Evolutionary conservation across 1,284 basidiomycete species (phyloP).

Genomic region (Afroboletus lepidellus): DNA sequence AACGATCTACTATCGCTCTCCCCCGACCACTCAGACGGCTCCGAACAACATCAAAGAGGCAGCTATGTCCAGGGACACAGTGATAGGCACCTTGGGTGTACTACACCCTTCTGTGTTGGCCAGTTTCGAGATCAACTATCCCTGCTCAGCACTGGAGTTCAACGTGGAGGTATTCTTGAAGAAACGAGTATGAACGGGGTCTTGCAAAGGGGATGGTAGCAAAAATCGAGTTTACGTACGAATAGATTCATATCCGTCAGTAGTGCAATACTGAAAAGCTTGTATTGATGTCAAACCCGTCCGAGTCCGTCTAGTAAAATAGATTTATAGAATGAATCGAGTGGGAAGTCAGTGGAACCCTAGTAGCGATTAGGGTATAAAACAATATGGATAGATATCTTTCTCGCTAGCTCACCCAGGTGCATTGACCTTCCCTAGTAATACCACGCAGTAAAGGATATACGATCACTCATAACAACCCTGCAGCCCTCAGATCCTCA

Average conservation of each 20-base stretch:
- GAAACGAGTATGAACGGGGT: slow-evolving; percentile 45
- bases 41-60: slow-evolving; percentile 24
- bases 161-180: slow-evolving; percentile 91
- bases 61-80: slow-evolving; percentile 48
- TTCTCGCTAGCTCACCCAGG: neutral
- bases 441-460: slow-evolving; percentile 3
- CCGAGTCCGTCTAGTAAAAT: slow-evolving; percentile 2
- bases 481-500: slow-evolving; percentile 61
- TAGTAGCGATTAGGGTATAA: slow-evolving; percentile 21
- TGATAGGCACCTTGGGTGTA: slow-evolving; percentile 85
- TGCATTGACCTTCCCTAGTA: neutral
- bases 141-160: slow-evolving; percentile 96
- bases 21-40: slow-evolving; percentile 28
- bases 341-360: slow-evolving; percentile 7
- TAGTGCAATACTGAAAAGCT: neutral
- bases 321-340: slow-evolving; percentile 16
- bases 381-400: slow-evolving; percentile 10
- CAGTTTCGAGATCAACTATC: slow-evolving; percentile 91
- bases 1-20: slow-evolving; percentile 81
- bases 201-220: neutral
- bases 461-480: slow-evolving; percentile 46
- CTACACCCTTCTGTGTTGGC: slow-evolving; percentile 88
- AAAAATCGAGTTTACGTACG: slow-evolving; percentile 5
- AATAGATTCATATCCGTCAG: neutral
- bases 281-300: neutral